phyloP scores from a whole-genome alignment of 768 basidiomycete species.

The Tylopilus felleus region DNA sequence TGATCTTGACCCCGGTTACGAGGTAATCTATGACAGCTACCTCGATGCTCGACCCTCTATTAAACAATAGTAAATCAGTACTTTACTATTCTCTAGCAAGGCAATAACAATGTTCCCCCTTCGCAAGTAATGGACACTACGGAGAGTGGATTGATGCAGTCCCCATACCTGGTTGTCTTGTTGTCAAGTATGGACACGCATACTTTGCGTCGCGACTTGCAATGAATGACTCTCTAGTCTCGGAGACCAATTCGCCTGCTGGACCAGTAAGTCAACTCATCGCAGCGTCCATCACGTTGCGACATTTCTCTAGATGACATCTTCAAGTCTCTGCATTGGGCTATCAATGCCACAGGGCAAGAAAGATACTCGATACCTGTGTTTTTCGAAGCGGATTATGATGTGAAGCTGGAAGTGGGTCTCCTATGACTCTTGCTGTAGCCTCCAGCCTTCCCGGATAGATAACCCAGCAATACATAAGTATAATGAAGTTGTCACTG shows the following conservation, averaged over 20 bases:
- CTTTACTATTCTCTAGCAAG: constrained; percentile 84
- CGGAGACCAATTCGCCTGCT: constrained; percentile 62
- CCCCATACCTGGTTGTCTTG: constrained; percentile 52
- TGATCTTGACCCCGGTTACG: constrained; percentile 44
- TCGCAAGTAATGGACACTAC: constrained; percentile 50
- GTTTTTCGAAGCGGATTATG: constrained; percentile 87
- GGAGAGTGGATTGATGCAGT: constrained; percentile 56
- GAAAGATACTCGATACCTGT: constrained; percentile 82
- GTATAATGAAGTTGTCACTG: constrained; percentile 73
- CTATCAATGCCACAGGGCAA: constrained; percentile 66
- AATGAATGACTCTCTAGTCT: constrained; percentile 35
- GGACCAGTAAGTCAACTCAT: constrained; percentile 49
- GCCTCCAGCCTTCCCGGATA: constrained; percentile 38
- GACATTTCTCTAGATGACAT: constrained; percentile 44
- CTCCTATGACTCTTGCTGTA: background rate
- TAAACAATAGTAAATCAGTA: constrained; percentile 49
- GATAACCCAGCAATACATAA: constrained; percentile 58
- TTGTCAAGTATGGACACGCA: constrained; percentile 47
- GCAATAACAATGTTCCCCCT: constrained; percentile 44
- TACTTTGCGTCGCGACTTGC: background rate
- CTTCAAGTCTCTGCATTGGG: constrained; percentile 64
- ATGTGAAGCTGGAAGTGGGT: constrained; percentile 68
- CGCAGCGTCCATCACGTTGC: background rate
- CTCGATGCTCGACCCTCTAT: constrained; percentile 1
- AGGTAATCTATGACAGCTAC: constrained; percentile 38